Evolutionary conservation across 495 filamentous ascomycete genomes (phyloP), one percentile per base, ranked within the genome.

Genomic region (Neurospora tetrasperma): DNA sequence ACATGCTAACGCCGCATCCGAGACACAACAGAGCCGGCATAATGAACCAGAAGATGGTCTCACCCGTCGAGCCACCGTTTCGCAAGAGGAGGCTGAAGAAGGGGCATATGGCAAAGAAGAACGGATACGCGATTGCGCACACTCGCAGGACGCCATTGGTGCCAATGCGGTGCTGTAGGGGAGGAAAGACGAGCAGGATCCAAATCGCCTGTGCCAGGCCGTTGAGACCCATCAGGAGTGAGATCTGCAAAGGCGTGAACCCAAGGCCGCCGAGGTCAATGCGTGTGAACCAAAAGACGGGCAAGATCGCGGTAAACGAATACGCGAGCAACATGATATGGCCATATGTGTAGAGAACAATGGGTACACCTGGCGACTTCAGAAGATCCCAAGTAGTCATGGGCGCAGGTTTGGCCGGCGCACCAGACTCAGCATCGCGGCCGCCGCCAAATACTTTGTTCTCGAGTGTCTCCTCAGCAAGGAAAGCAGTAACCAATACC

Each of bases 1-100:
- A 84, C 89, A 93, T 92, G 54, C 85, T 86, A 0, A 92, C 87
- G 18, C 89, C 90, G 23, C 85, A 84, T 0, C 88, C 88, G 2
- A 87, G 20, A 1, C 82, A 78, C 39, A 87, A 72, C 9, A 80
- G 12, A 0, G 76, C 38, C 2, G 85, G 84, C 0, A 80, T 78
- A 0, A 86, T 44, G n/a, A 87, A 74, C 89, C 89, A 92, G 74
- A 93, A 92, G 0, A 76, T 70, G 0, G 76, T 79, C 0, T 79
- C 77, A 39, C 78, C 75, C 0, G 70, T 72, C 1, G 46, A 68
- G 2, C 73, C 79, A 7, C 77, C 84, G 0, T 77, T 43, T 2
- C 86, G 83, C n/a, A 89, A 76, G 1, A 92, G 80, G 23, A 84
- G 6, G 76, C 88, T 90, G 44, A 85, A 78, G 0, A 88, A 44